These are phyloP conservation scores for Begonia fuchsioides DNA, from an alignment of 306 rosid genomes.

Conservation along the genomic window DNA sequence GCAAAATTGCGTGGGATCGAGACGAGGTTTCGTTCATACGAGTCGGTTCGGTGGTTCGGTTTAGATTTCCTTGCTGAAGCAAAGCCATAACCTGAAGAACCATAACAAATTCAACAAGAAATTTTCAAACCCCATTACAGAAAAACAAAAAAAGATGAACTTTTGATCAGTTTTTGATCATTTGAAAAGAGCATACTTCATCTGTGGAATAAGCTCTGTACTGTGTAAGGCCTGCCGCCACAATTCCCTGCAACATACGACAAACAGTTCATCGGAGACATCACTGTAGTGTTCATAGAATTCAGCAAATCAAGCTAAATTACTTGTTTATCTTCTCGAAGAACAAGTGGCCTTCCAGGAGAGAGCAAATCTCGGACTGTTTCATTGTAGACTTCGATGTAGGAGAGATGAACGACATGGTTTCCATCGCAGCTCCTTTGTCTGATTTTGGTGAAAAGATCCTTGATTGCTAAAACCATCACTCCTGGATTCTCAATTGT, in stretches of 20 bases:
- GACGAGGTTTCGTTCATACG: constrained; percentile 93
- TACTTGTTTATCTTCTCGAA: constrained; percentile 98
- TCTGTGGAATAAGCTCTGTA: constrained; percentile 88
- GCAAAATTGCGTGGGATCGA: constrained; percentile 93
- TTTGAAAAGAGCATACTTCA: constrained; percentile 49
- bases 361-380: constrained; percentile 86
- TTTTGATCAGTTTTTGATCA: neutral
- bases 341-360: constrained; percentile 88
- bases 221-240: constrained; percentile 90
- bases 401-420: constrained; percentile 78
- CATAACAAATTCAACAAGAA: constrained; percentile 9
- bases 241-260: constrained; percentile 49
- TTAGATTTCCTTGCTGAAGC: constrained; percentile 88
- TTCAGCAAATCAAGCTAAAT: constrained; percentile 10
- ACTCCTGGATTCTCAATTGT: constrained; percentile 89
- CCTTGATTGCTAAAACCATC: constrained; percentile 96
- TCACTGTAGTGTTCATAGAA: neutral
- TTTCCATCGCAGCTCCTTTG: constrained; percentile 83
- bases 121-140: constrained; percentile 3
- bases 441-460: constrained; percentile 66
- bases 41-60: constrained; percentile 95
- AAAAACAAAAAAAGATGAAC: neutral
- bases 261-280: constrained; percentile 1
- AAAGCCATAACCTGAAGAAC: constrained; percentile 74
- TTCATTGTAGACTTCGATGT: constrained; percentile 94